These are phyloP conservation scores for Rhizopus stolonifer DNA, from an alignment of 371 early-diverging fungal genomes.

Conservation along the genomic window DNA sequence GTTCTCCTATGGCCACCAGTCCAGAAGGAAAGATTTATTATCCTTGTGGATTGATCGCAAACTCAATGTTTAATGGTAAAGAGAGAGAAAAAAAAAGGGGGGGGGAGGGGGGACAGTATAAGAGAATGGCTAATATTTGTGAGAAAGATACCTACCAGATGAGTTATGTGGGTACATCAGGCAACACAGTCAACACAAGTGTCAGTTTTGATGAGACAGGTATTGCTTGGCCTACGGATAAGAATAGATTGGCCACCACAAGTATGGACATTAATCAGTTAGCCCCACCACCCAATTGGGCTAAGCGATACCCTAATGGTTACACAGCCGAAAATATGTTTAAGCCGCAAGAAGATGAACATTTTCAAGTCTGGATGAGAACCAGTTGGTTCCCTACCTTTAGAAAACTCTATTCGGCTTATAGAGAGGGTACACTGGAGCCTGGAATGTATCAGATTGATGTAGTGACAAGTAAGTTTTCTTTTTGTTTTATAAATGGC, in stretches of 20 bases:
- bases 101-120: too few relatives aligned
- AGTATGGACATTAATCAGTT: conserved; percentile 40
- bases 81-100: neutral
- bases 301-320: conserved; percentile 40
- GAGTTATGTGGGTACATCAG: conserved; percentile 47
- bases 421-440: conserved; percentile 44
- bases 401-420: conserved; percentile 84
- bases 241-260: conserved; percentile 55
- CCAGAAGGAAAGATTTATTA: conserved; percentile 60
- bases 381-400: conserved; percentile 89
- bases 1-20: conserved; percentile 36
- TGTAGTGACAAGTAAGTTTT: conserved; percentile 57
- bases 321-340: conserved; percentile 57
- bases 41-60: conserved; percentile 94
- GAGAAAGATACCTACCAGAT: conserved; percentile 50
- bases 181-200: conserved; percentile 19
- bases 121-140: too few relatives aligned
- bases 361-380: conserved; percentile 95
- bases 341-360: conserved; percentile 68
- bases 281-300: conserved; percentile 73
- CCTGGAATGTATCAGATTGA: conserved; percentile 58
- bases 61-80: conserved; percentile 88
- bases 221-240: conserved; percentile 85
- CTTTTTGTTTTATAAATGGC: too few relatives aligned
- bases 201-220: conserved; percentile 56